A percentile compares a stretch with the other conserved stretches of the same genome.
Evolutionary conservation across 768 basidiomycete species (phyloP).

Genomic region (Mycena belliarum): DNA sequence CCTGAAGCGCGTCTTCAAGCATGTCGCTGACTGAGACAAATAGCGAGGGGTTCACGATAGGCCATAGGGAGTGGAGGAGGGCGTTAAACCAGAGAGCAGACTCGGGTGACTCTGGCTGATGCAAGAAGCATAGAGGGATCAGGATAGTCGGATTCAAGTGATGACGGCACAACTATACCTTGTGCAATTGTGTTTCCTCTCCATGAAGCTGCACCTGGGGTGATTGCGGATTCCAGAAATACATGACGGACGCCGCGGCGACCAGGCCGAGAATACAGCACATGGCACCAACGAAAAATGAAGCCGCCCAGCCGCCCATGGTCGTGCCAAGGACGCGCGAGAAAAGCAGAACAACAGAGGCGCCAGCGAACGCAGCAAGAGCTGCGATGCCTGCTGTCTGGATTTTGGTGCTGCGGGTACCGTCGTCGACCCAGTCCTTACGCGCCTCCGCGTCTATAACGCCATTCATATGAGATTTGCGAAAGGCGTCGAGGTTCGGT

Average conservation of each 20-base stretch:
- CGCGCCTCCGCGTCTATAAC: conserved; percentile 31
- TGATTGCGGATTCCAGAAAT: conserved; percentile 18
- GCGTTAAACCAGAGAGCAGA: conserved; percentile 64
- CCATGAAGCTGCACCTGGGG: conserved; percentile 2
- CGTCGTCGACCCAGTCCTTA: conserved; percentile 33
- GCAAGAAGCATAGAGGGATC: too few species aligned
- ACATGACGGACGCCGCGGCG: conserved; percentile 30
- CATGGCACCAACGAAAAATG: conserved; percentile 10
- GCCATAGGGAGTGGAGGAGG: conserved; percentile 65
- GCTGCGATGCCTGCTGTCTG: conserved; percentile 35
- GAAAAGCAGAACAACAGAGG: conserved; percentile 1
- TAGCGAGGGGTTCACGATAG: conserved; percentile 70
- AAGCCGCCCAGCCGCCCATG: conserved; percentile 8
- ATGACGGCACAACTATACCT: background rate
- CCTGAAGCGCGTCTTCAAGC: conserved; percentile 59
- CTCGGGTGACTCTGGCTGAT: conserved; percentile 30
- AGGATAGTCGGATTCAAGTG: too few species aligned
- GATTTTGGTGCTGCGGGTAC: conserved; percentile 29
- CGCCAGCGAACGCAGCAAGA: conserved; percentile 3
- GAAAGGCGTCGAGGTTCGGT: conserved; percentile 15
- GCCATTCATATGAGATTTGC: conserved; percentile 30
- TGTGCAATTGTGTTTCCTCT: conserved; percentile 12
- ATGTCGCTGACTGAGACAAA: conserved; percentile 61
- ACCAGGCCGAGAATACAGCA: conserved; percentile 29
- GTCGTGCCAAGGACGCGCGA: background rate